Base-by-base conservation (phyloP, 441 rosid species). In the Macaranga tanarius region DNA sequence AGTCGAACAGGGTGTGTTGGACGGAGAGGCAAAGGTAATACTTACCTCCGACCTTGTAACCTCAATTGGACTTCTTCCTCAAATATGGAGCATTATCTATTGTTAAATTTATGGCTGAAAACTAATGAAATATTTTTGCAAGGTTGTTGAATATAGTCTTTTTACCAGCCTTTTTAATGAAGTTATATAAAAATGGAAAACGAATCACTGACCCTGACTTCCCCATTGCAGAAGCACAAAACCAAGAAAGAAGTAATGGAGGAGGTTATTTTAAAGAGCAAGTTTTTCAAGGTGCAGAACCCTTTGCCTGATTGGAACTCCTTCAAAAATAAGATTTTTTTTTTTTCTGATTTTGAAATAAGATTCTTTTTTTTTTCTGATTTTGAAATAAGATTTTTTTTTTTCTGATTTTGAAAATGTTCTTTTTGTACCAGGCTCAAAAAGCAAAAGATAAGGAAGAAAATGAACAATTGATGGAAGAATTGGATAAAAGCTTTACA, bases 241-340 rank as follows among this genome's bases (percentile, higher is more conserved):
- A 83, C 84, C 71, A 95, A 95, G 84, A 95, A 91, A 77, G 96
- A 95, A 86, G 86, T 90, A 20, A 92, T 89, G 97, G 85, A 86
- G 74, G 97, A 95, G 88, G 83, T 95, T 72, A 95, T 92, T 74
- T 80, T 91, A 86, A 95, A 95, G 87, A 92, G 97, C 90, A 95
- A 95, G 81, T 84, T 79, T 88, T 95, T 87, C 84, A 95, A 85
- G 99, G 98, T 95, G 79, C 68, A n/a, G 60, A 31, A 60, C 75
- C 61, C 51, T 55, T 64, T 52, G 16, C 70, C 40, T 73, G 51
- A 66, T 40, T 71, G 47, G 55, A 40, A 56, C 42, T 69, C 48
- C 45, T 71, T 74, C 51, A 28, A 16, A n/a, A 44, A 58, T 65
- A 59, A 50, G 56, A 62, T 40, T 5, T 48, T 22, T 44, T 42